Base-by-base conservation (phyloP, 257 asterid genomes). In the Fraxinus pennsylvanica region DNA sequence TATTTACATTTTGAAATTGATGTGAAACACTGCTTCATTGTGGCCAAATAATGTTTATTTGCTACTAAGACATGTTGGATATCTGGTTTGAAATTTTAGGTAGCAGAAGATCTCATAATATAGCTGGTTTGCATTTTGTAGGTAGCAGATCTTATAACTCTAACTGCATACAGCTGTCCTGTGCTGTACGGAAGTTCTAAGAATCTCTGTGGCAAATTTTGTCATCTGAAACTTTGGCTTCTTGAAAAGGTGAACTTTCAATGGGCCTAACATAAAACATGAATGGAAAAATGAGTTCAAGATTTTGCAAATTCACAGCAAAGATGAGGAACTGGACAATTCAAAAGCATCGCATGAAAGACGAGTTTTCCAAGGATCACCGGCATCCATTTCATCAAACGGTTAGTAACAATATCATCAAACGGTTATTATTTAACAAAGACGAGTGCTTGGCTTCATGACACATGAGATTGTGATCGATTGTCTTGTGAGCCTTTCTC, bases 141-240 rank as follows among this genome's bases (percentile, higher is more conserved):
- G 84, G 79, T 69, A 14, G 25, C 70, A 35, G 75, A 80, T 47
- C 19, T 74, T 21, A 2, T 22, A 75, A 19, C 79, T 21, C 25
- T 68, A 72, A 36, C 41, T n/a, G 72, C 76, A 21, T 68, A 29
- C 65, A 21, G 74, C 75, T 30, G 15, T 76, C 69, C 66, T 21
- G 47, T 63, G 76, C 69, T 65, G 6, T 73, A 12, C 71, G 80
- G 88, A 79, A 61, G 78, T 38, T 69, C 69, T 52, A 76, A 67
- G 77, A 61, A 19, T 33, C 80, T 80, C 29, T 83, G 78, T 30
- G 6, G 78, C 69, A 85, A 72, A 68, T 72, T 76, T 54, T 30
- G 68, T 68, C 61, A 57, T 73, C 65, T 72, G 75, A 73, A 81
- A 73, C 71, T 35, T 43, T 73, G 78, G 80, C 78, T 82, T 38